A percentile compares a stretch with the other conserved stretches of the same genome.
These are phyloP conservation scores for Fusarium sp. DNA, from an alignment of 2,329 filamentous ascomycete species.

Conservation along the genomic window DNA sequence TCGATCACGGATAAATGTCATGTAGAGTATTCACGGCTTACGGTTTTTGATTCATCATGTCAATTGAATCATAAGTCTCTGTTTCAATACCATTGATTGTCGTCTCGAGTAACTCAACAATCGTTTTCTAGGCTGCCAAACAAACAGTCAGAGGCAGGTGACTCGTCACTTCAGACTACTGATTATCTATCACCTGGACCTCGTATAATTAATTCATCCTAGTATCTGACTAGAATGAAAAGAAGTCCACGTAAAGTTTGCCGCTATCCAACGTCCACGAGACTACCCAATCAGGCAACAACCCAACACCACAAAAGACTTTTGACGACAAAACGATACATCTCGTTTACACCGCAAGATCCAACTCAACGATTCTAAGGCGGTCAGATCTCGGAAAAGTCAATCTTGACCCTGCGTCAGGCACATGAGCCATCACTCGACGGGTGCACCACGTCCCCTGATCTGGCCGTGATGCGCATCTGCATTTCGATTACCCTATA, in stretches of 20 bases:
- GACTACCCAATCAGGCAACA: neutral
- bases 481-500: conserved; percentile 25
- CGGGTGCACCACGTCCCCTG: neutral
- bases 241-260: neutral
- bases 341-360: neutral
- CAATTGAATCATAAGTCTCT: neutral
- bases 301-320: neutral
- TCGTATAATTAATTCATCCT: neutral
- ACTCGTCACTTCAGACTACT: too few relatives aligned
- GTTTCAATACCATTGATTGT: neutral
- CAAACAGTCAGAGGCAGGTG: neutral
- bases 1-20: neutral
- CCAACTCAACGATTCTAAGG: neutral
- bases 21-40: neutral
- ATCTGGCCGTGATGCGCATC: neutral
- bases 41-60: neutral
- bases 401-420: neutral
- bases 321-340: neutral
- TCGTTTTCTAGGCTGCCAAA: neutral
- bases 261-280: neutral
- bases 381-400: neutral
- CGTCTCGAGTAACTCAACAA: neutral
- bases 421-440: neutral
- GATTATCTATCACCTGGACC: neutral
- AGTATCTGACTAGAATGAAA: neutral